These are phyloP conservation scores for Zygosaccharomyces pseudobailii DNA, from an alignment of 1,139 yeast genomes.

Conservation along the genomic window DNA sequence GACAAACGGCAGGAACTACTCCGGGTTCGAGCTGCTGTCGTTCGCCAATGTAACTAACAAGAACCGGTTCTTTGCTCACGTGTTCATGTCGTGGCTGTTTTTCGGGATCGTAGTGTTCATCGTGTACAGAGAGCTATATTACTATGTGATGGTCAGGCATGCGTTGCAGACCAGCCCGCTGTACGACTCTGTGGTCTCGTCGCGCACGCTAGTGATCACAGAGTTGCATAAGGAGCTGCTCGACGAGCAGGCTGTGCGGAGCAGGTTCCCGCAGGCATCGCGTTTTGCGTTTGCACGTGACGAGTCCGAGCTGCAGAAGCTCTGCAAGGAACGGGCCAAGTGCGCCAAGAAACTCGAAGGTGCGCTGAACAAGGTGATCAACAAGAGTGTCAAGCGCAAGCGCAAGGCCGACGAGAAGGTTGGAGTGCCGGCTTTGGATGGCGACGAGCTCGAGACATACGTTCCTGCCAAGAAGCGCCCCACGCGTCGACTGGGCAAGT, in stretches of 20 bases:
- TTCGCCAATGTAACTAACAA: constrained; percentile 59
- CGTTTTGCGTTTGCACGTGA: constrained; percentile 63
- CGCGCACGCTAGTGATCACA: constrained; percentile 63
- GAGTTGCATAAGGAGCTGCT: constrained; percentile 50
- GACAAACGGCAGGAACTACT: constrained; percentile 57
- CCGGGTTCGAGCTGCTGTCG: constrained; percentile 57
- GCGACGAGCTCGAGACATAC: constrained; percentile 52
- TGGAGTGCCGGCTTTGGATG: constrained; percentile 30
- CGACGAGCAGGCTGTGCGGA: constrained; percentile 50
- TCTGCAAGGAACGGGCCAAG: constrained; percentile 52
- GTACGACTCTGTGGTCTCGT: constrained; percentile 59
- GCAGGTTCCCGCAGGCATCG: constrained; percentile 55
- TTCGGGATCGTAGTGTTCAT: constrained; percentile 57
- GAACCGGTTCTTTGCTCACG: constrained; percentile 66
- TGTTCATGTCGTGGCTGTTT: constrained; percentile 62
- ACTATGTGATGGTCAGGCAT: constrained; percentile 62
- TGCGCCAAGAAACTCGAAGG: constrained; percentile 55
- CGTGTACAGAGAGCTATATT: constrained; percentile 66
- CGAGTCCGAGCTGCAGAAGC: constrained; percentile 46
- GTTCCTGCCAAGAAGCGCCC: constrained; percentile 62
- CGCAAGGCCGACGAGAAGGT: constrained; percentile 53
- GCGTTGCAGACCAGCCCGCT: constrained; percentile 66
- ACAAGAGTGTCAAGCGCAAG: constrained; percentile 53
- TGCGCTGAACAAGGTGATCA: constrained; percentile 50
- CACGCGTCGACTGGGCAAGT: constrained; percentile 49